Evolutionary conservation across 164 flowering plant genomes (phyloP).

Genomic region (Umbilicus rupestris): DNA sequence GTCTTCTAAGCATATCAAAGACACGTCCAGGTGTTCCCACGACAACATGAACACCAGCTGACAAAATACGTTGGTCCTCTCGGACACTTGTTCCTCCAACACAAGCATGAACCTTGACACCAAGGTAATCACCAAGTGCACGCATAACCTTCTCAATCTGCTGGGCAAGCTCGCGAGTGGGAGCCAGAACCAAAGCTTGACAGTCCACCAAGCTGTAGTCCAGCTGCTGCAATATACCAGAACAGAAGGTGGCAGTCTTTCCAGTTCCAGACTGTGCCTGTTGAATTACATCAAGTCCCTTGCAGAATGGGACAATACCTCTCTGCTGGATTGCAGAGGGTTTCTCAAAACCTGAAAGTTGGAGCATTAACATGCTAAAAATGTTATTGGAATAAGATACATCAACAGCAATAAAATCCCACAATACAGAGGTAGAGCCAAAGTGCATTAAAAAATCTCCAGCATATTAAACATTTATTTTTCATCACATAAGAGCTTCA

Average conservation of each 20-base stretch:
- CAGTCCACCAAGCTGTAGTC: slow-evolving; percentile 43
- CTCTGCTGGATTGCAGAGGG: slow-evolving; percentile 77
- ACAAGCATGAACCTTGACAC: slow-evolving; percentile 67
- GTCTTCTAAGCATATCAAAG: slow-evolving; percentile 49
- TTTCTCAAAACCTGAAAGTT: slow-evolving; percentile 52
- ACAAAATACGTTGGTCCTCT: slow-evolving; percentile 46
- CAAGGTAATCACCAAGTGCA: slow-evolving; percentile 62
- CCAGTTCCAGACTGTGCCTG: slow-evolving; percentile 75
- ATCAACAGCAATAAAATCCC: not conserved
- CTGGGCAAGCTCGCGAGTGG: slow-evolving; percentile 66
- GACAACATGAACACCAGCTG: slow-evolving; percentile 55
- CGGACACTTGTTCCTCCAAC: slow-evolving; percentile 66
- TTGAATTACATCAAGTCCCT: slow-evolving; percentile 66
- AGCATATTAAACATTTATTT: not conserved
- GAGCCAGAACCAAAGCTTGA: slow-evolving; percentile 61
- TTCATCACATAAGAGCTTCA: not conserved
- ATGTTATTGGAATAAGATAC: not conserved
- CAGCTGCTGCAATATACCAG: slow-evolving; percentile 52
- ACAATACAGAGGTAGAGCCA: not conserved
- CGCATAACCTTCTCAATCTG: slow-evolving; percentile 74
- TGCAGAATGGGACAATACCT: slow-evolving; percentile 65
- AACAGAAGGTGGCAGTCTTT: slow-evolving; percentile 67
- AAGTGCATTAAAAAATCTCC: too few relatives aligned
- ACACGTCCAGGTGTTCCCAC: slow-evolving; percentile 70
- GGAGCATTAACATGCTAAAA: not conserved